phyloP scores from a whole-genome alignment of 768 basidiomycete species.

The Leccinum olivaceopallidum region DNA sequence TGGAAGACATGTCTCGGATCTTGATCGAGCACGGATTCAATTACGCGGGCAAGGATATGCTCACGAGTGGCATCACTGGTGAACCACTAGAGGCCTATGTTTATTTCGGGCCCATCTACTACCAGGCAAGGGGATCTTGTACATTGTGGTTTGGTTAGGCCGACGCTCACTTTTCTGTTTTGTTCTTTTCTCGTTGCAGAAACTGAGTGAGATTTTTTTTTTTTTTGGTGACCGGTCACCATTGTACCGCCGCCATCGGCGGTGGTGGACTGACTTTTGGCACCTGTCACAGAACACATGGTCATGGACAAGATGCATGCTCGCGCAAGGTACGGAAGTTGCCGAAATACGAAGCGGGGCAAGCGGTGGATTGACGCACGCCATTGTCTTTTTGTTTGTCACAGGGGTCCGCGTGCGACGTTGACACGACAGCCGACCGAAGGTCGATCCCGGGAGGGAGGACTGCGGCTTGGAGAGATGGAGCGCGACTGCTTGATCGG shows the following conservation, averaged over 20 bases:
- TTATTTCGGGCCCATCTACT: slow-evolving; percentile 98
- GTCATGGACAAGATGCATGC: slow-evolving; percentile 99
- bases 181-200: slow-evolving; percentile 44
- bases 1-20: slow-evolving; percentile 98
- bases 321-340: slow-evolving; percentile 71
- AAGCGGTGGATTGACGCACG: slow-evolving; percentile 7
- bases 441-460: slow-evolving; percentile 96
- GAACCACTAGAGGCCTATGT: slow-evolving; percentile 96
- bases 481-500: slow-evolving; percentile 98
- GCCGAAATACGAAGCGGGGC: slow-evolving; percentile 10
- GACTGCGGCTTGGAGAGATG: slow-evolving; percentile 97
- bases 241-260: neutral
- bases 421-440: slow-evolving; percentile 98
- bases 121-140: slow-evolving; percentile 62
- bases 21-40: slow-evolving; percentile 94
- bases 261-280: slow-evolving; percentile 15
- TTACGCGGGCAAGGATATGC: slow-evolving; percentile 98
- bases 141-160: slow-evolving; percentile 8
- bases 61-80: slow-evolving; percentile 97
- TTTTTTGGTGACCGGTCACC: neutral
- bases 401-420: slow-evolving; percentile 92
- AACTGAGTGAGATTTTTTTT: slow-evolving; percentile 72
- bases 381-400: neutral
- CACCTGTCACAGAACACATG: slow-evolving; percentile 76
- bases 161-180: slow-evolving; percentile 1